Base-by-base conservation (phyloP, 2,329 filamentous ascomycete genomes). In the Microsporum canis region DNA sequence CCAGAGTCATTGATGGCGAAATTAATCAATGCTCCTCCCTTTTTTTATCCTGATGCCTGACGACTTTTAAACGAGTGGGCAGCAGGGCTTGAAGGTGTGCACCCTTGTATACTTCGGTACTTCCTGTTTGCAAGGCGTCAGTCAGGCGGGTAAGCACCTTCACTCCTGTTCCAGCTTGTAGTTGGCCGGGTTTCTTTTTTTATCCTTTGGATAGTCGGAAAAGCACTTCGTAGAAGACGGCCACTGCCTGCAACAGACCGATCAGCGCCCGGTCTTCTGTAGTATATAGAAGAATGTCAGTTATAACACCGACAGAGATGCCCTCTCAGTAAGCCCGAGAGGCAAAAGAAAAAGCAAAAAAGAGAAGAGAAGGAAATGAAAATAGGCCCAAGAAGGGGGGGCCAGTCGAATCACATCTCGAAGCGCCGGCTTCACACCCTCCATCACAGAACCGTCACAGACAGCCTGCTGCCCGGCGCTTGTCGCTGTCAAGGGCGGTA, bases 401-500 rank as follows among this genome's bases (percentile, higher is more conserved):
- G 2, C 49, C 49, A 55, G 49, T 55, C 49, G 49, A 55, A 55
- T 55, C 49, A 55, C 29, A 34, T 23, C 49, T 55, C 31, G 31
- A 55, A 55, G 49, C 49, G 49, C 49, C 49, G 49, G 6, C 12
- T 55, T 34, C 49, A 34, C 49, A 34, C 49, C 49, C 31, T 55
- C 49, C 49, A 36, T 55, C 49, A 55, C 49, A 55, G 29, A 29
- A 23, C 45, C 45, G 31, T 55, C 49, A 55, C 49, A 55, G 23
- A 49, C 3, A 4, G 23, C 41, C 17, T 23, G n/a, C 41, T 36
- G 34, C 34, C 31, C 49, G 49, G 49, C 49, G 49, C 49, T 55
- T 55, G 49, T 55, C 49, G 49, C 49, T 55, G 49, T 34, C 49
- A 34, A 23, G 49, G 49, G 49, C 49, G 49, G 49, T 55, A 55